Evolutionary conservation across 768 basidiomycete genomes (phyloP).

Genomic region (Trametes coccinea): DNA sequence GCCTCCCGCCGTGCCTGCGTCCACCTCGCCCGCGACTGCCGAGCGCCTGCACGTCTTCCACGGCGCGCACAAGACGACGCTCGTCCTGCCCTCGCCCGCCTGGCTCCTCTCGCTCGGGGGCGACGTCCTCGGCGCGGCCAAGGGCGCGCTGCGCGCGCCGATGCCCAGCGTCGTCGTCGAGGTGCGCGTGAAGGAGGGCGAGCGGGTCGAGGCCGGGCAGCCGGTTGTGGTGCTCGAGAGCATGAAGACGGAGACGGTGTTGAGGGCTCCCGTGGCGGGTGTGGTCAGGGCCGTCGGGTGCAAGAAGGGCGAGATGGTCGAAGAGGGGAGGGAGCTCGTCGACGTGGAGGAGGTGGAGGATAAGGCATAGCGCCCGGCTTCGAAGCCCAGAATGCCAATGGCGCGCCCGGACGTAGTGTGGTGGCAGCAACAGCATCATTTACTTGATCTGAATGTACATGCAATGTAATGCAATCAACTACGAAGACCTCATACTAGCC

Average conservation of each 20-base stretch:
- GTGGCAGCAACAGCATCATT: too few relatives aligned
- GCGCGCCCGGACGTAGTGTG: neutral
- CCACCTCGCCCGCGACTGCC: constrained; percentile 54
- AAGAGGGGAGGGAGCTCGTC: constrained; percentile 80
- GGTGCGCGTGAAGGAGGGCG: constrained; percentile 75
- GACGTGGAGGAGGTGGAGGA: constrained; percentile 33
- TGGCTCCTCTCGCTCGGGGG: constrained; percentile 72
- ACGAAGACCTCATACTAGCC: too few relatives aligned
- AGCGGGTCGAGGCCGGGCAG: constrained; percentile 79
- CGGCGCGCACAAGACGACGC: constrained; percentile 54
- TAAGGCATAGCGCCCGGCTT: too few relatives aligned
- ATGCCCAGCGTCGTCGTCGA: constrained; percentile 96
- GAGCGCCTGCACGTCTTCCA: constrained; percentile 80
- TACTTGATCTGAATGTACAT: too few relatives aligned
- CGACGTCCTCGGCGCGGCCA: constrained; percentile 53
- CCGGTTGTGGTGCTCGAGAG: constrained; percentile 85
- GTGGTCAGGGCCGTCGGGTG: constrained; percentile 73
- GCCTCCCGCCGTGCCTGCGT: constrained; percentile 52
- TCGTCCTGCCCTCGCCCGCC: constrained; percentile 66
- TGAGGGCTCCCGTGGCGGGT: constrained; percentile 70
- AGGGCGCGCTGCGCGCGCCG: constrained; percentile 74
- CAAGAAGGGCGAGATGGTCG: constrained; percentile 87
- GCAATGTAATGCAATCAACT: too few relatives aligned
- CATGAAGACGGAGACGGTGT: constrained; percentile 96
- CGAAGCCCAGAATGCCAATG: too few relatives aligned